Evolutionary conservation across 129 eudicot species (phyloP).

Genomic region (Lonicera japonica): DNA sequence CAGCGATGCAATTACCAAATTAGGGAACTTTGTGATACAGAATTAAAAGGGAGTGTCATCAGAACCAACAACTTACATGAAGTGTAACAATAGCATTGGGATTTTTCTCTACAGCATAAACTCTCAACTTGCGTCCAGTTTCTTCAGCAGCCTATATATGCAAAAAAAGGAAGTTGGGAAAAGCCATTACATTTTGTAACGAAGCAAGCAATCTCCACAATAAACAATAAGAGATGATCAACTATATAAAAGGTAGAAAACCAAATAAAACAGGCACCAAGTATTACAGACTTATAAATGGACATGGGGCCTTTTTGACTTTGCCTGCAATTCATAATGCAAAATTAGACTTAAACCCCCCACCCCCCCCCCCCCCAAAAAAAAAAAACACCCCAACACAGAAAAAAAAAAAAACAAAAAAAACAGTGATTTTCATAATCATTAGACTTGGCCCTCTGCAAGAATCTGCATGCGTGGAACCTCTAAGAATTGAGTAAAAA

Average conservation of each 20-base stretch:
- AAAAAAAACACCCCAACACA: too few species aligned
- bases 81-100: conserved; percentile 97
- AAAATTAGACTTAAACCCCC: too few species aligned
- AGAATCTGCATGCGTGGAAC: too few species aligned
- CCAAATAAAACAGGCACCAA: conserved; percentile 2
- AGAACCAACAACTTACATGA: conserved; percentile 53
- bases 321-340: too few species aligned
- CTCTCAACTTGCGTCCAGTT: conserved; percentile 77
- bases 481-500: too few species aligned
- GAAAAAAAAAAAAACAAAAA: too few species aligned
- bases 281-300: background rate
- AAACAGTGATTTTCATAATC: too few species aligned
- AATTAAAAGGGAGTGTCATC: background rate
- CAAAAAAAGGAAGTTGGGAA: background rate
- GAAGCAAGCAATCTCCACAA: background rate
- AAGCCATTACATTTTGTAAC: background rate
- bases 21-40: too few species aligned
- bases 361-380: too few species aligned
- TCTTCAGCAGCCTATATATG: conserved; percentile 82
- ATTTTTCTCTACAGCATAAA: conserved; percentile 97
- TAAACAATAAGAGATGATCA: background rate
- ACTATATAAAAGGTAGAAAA: background rate
- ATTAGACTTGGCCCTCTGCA: too few species aligned
- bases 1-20: too few species aligned
- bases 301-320: too few species aligned